Conservation (phyloP, 2,329 filamentous ascomycete genomes). For the Aspergillus hiratsukae region DNA sequence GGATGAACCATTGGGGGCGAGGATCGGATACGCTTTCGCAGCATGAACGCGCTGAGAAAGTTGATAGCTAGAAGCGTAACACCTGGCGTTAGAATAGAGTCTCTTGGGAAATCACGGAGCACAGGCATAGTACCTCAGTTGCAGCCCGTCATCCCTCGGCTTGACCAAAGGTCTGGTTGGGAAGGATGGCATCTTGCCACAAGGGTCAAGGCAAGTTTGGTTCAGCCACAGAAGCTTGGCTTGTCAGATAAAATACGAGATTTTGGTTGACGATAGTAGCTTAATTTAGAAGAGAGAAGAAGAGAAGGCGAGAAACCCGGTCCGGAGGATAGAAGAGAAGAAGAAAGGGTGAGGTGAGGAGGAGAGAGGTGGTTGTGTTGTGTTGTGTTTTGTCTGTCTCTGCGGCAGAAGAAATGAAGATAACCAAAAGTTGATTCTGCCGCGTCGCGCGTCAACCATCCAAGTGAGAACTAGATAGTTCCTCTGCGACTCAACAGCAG, state of each 20-base stretch:
- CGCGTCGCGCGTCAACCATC: not conserved
- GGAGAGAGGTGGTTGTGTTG: not conserved
- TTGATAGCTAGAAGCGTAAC: constrained; percentile 49
- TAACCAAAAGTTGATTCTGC: not conserved
- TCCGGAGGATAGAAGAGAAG: not conserved
- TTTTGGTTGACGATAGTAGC: constrained; percentile 5
- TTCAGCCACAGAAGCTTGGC: constrained; percentile 11
- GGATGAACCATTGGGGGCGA: constrained; percentile 58
- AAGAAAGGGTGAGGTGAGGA: not conserved
- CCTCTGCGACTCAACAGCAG: not conserved
- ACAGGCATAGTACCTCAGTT: constrained; percentile 35
- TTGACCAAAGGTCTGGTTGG: constrained; percentile 36
- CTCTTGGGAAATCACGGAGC: not conserved
- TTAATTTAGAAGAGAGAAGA: not conserved
- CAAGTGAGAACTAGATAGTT: not conserved
- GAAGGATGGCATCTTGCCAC: constrained; percentile 30
- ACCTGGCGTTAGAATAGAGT: constrained; percentile 5
- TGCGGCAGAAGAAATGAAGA: not conserved
- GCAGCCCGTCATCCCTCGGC: constrained; percentile 36
- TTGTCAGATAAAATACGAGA: not conserved
- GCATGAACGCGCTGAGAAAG: constrained; percentile 55
- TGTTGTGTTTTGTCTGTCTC: not conserved
- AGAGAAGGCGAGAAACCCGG: not conserved
- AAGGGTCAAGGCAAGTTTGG: constrained; percentile 11
- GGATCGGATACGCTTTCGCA: constrained; percentile 54